phyloP scores from a whole-genome alignment of 106 monocot genomes.

The Hemerocallis citrina region DNA sequence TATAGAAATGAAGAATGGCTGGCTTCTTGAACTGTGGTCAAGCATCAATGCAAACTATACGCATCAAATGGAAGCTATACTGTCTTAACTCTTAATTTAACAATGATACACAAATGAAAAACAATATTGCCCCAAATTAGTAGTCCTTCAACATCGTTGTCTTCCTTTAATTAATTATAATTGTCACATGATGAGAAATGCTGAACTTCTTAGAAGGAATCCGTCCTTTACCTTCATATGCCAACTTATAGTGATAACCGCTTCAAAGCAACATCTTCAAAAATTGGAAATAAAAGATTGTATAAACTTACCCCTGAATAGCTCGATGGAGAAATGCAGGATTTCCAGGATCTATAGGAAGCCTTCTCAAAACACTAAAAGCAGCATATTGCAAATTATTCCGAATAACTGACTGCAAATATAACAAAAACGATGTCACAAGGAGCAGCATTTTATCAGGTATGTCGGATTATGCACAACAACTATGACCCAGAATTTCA shows the following conservation, averaged over 20 bases:
- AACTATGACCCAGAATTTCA: not conserved
- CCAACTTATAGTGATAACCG: too few relatives aligned
- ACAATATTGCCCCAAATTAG: too few relatives aligned
- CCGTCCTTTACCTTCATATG: not conserved
- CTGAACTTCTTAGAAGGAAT: not conserved
- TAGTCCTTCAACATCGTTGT: not conserved
- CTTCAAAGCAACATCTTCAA: not conserved
- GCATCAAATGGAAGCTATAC: not conserved
- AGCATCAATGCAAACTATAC: not conserved
- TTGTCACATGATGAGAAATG: not conserved
- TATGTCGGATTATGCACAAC: not conserved
- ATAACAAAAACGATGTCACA: slow-evolving; percentile 3
- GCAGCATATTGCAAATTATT: slow-evolving; percentile 96
- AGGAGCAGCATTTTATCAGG: not conserved
- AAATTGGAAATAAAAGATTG: not conserved
- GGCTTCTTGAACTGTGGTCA: not conserved
- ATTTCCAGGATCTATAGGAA: slow-evolving; percentile 98
- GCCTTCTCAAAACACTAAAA: slow-evolving; percentile 85
- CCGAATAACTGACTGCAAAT: slow-evolving; percentile 62
- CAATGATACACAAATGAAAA: too few relatives aligned
- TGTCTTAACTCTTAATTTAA: not conserved
- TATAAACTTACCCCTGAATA: slow-evolving; percentile 70
- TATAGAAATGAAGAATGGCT: too few relatives aligned
- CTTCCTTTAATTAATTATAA: not conserved
- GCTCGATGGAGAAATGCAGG: slow-evolving; percentile 96